These are phyloP conservation scores for Leptosphaerulina australis DNA, from an alignment of 2,329 filamentous ascomycete genomes.

Conservation along the genomic window DNA sequence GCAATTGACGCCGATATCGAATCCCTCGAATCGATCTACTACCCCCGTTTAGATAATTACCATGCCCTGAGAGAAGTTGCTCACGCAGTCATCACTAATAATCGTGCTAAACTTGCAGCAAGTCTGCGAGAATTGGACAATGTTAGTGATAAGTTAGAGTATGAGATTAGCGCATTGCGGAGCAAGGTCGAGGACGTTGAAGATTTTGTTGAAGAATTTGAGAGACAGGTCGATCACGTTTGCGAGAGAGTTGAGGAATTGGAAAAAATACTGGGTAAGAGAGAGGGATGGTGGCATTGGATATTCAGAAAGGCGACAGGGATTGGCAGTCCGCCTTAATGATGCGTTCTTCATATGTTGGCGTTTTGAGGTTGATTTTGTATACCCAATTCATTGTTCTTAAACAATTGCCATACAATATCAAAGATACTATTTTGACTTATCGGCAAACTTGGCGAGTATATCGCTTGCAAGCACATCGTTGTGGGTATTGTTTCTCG, in stretches of 20 bases:
- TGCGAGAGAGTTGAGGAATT: slow-evolving; percentile 56
- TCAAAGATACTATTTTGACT: too few relatives aligned
- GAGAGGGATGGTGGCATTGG: slow-evolving; percentile 48
- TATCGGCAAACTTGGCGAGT: too few relatives aligned
- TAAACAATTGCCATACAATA: too few relatives aligned
- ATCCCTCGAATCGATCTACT: slow-evolving; percentile 71
- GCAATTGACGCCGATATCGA: slow-evolving; percentile 64
- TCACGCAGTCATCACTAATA: slow-evolving; percentile 71
- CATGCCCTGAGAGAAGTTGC: slow-evolving; percentile 70
- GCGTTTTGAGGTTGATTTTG: neutral
- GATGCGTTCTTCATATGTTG: neutral
- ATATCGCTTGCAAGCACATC: too few relatives aligned
- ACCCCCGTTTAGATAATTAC: slow-evolving; percentile 72
- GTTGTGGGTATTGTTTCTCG: too few relatives aligned
- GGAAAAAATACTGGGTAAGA: slow-evolving; percentile 60
- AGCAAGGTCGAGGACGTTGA: slow-evolving; percentile 87
- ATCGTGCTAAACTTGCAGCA: slow-evolving; percentile 72
- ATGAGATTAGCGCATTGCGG: slow-evolving; percentile 82
- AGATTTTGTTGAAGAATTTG: slow-evolving; percentile 78
- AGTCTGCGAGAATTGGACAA: slow-evolving; percentile 79
- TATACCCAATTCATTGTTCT: slow-evolving; percentile 3
- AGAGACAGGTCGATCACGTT: slow-evolving; percentile 63
- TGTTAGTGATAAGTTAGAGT: slow-evolving; percentile 84
- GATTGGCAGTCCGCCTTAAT: slow-evolving; percentile 25
- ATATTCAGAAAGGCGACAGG: slow-evolving; percentile 36